These are phyloP conservation scores for Lecanoromycetidae sp. DNA, from an alignment of 2,329 filamentous ascomycete species.

Conservation along the genomic window DNA sequence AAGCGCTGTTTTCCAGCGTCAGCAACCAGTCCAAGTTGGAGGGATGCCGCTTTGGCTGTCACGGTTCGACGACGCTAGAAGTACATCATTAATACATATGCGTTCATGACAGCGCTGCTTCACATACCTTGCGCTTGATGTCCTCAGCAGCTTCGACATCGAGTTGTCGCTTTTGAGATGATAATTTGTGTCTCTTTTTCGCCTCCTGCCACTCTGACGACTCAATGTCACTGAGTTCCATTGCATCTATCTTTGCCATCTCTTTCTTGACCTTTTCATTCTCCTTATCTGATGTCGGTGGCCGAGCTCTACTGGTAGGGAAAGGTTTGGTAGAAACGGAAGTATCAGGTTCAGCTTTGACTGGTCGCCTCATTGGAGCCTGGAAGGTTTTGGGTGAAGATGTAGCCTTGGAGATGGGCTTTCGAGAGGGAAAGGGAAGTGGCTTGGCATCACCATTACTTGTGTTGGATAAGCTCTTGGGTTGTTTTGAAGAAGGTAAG, in stretches of 20 bases:
- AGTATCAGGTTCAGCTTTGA: constrained; percentile 32
- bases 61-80: constrained; percentile 46
- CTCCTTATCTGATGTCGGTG: constrained; percentile 45
- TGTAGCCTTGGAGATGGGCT: constrained; percentile 10
- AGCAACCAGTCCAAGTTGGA: constrained; percentile 54
- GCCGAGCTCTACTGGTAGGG: constrained; percentile 47
- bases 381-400: constrained; percentile 22
- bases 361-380: constrained; percentile 18
- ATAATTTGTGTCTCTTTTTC: constrained; percentile 41
- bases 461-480: neutral
- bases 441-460: constrained; percentile 12
- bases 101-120: constrained; percentile 20
- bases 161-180: constrained; percentile 53
- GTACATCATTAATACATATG: neutral
- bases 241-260: constrained; percentile 47
- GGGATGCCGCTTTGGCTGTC: constrained; percentile 44
- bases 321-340: constrained; percentile 33
- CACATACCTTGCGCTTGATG: constrained; percentile 50
- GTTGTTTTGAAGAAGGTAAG: constrained; percentile 8
- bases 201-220: constrained; percentile 39
- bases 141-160: constrained; percentile 53
- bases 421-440: constrained; percentile 7
- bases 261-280: constrained; percentile 57
- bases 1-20: constrained; percentile 64
- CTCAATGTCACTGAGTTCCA: constrained; percentile 47